Evolutionary conservation across 768 basidiomycete species (phyloP).

Genomic region (Amanita pseudoporphyria): DNA sequence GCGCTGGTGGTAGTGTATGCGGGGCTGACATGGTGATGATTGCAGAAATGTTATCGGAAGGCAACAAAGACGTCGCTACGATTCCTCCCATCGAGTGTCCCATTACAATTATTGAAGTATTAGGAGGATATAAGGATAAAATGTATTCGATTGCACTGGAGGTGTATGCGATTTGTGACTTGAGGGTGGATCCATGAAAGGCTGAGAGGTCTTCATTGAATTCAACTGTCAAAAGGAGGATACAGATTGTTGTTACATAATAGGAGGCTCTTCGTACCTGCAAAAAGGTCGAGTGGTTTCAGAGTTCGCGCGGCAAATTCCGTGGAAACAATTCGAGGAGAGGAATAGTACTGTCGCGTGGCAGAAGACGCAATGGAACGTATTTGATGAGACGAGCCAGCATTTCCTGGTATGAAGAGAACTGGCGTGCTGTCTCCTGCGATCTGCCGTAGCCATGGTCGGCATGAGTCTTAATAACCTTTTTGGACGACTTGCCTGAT

Average conservation of each 20-base stretch:
- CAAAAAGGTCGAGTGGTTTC: conserved; percentile 75
- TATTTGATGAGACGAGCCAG: conserved; percentile 89
- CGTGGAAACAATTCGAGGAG: conserved; percentile 44
- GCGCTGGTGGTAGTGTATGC: conserved; percentile 77
- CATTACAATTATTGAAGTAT: conserved; percentile 63
- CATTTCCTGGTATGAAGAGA: conserved; percentile 95
- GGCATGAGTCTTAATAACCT: not conserved
- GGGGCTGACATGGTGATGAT: conserved; percentile 98
- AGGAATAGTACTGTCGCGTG: conserved; percentile 64
- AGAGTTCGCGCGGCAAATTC: conserved; percentile 40
- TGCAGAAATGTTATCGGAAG: conserved; percentile 54
- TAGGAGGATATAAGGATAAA: conserved; percentile 59
- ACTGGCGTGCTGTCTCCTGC: conserved; percentile 60
- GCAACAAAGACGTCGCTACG: conserved; percentile 74
- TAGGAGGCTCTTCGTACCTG: conserved; percentile 54
- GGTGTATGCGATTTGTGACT: conserved; percentile 72
- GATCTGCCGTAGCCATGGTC: conserved; percentile 8
- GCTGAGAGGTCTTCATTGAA: conserved; percentile 98
- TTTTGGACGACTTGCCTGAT: conserved; percentile 33
- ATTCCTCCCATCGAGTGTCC: conserved; percentile 98
- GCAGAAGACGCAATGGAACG: conserved; percentile 93
- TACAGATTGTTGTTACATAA: no score
- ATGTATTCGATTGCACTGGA: conserved; percentile 66
- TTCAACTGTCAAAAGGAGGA: conserved; percentile 49
- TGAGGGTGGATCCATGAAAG: conserved; percentile 83